Evolutionary conservation across 2,329 filamentous ascomycete genomes (phyloP), one percentile per base, ranked within the genome.

Genomic region (Cladosporium sp.): DNA sequence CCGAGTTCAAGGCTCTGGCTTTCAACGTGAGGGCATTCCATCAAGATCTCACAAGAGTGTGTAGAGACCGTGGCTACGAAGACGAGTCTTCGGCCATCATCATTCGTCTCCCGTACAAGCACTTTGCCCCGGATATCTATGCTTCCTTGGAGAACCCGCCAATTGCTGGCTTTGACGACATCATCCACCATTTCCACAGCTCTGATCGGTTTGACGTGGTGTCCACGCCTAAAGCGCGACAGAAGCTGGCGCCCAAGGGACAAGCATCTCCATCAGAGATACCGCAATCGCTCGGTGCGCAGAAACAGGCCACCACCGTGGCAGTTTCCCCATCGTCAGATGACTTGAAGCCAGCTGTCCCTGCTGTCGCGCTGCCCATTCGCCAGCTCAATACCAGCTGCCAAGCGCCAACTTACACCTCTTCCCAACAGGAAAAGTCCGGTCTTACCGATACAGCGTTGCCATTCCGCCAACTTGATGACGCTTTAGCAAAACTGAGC

Each of bases 31-130:
- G 74, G 7, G 71, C 73, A 6, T 82, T 82, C 67, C 75, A 78
- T 48, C 75, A 76, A 57, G 79, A 79, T 39, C 73, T 83, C 21
- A 79, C 76, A 65, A 73, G 72, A 56, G 76, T 75, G 3, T 78
- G 76, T 64, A 74, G 76, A 68, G 67, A 76, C 39, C 71, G 79
- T 14, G 71, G 72, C 21, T 81, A 79, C 60, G 65, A 77, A 58
- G 76, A 81, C 64, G 78, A 80, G 23, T 71, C 69, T 53, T 73
- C 74, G 1, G 65, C 68, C 25, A 72, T 71, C 0, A 74, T 76
- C 65, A 75, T 76, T 23, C 74, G 70, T 39, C 66, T 75, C 62
- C 73, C 74, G 8, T 72, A 70, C 66, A 69, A 70, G 64, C 65
- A 68, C 7, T 69, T 71, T 62, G 54, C 64, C 1, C 70, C 72